Evolutionary conservation across 176 grass and related monocot species (phyloP), one percentile per base, ranked within the genome.

Genomic region (Miscanthus lutarioriparius): DNA sequence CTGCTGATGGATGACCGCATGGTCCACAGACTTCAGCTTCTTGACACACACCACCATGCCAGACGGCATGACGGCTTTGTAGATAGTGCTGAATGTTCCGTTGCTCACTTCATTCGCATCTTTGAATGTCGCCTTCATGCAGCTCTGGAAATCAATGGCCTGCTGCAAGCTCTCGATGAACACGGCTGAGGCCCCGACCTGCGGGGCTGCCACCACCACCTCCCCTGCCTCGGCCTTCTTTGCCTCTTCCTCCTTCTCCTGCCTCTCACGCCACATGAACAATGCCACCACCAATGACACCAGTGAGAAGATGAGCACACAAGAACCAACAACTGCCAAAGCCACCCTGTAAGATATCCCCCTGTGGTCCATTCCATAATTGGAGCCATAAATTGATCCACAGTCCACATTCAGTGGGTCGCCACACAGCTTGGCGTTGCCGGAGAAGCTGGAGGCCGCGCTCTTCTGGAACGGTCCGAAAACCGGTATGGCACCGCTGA

Each of bases 401-500:
- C 93, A 95, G 71, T 89, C 81, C 56, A 90, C 88, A 89, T 67
- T 54, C 77, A 98, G 77, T 0, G 96, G 96, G 81, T 95, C 74
- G 2, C 96, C 93, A 17, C 96, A 98, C 79, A 98, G 85, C 67
- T 89, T 84, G 58, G 76, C 53, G 41, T 98, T 98, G 78, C 96
- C 93, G 7, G 82, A 47, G 85, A 98, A 98, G 69, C 96, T 93
- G 28, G 96, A 87, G 17, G 63, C 85, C 4, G 89, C 47, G 67
- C 96, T 98, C 82, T 98, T 98, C 65, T 98, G 96, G 64, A 98
- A 98, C 22, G 96, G 96, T 10, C 79, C 89, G 79, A 98, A 98
- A 3, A 4, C 72, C 0, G 93, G 96, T 86, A 98, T 98, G 64
- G 77, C 40, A 0, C 96, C 96, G 1, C 51, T 88, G 7, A 98